phyloP scores from a whole-genome alignment of 352 stramenopile genomes.

The Globisporangium ultimum region DNA sequence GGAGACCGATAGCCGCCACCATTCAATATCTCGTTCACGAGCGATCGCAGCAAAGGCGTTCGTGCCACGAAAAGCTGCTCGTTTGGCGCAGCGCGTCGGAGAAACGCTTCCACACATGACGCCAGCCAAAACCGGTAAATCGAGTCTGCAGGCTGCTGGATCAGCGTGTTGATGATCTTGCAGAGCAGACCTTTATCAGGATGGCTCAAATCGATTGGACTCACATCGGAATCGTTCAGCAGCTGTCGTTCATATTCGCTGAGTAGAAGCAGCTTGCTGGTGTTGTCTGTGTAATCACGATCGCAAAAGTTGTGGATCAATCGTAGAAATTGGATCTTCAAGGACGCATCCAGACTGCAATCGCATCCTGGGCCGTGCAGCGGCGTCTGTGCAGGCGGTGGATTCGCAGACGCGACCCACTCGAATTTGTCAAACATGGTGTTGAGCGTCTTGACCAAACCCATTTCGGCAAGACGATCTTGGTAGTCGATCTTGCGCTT shows the following conservation, averaged over 20 bases:
- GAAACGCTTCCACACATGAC: constrained; percentile 95
- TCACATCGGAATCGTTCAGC: constrained; percentile 39
- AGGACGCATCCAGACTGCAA: constrained; percentile 92
- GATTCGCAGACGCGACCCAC: constrained; percentile 59
- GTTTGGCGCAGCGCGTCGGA: constrained; percentile 77
- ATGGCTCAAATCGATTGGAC: constrained; percentile 62
- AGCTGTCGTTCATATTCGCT: constrained; percentile 61
- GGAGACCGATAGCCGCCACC: constrained; percentile 79
- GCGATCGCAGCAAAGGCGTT: constrained; percentile 83
- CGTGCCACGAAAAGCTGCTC: constrained; percentile 92
- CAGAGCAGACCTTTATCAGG: constrained; percentile 84
- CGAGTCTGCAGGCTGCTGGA: constrained; percentile 89
- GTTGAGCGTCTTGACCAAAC: constrained; percentile 88
- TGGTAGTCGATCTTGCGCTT: constrained; percentile 93
- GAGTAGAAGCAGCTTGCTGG: constrained; percentile 78
- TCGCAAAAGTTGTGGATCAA: constrained; percentile 97
- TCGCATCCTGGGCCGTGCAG: constrained; percentile 88
- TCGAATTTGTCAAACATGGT: constrained; percentile 94
- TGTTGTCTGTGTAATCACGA: constrained; percentile 86
- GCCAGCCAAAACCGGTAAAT: constrained; percentile 96
- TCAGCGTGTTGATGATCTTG: constrained; percentile 89
- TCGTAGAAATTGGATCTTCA: constrained; percentile 95
- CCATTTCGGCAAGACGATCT: constrained; percentile 80
- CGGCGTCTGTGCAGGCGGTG: constrained; percentile 43
- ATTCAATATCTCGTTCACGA: constrained; percentile 88